Evolutionary conservation across 805 yeast genomes (phyloP).

Genomic region (Teunomyces panamensis): DNA sequence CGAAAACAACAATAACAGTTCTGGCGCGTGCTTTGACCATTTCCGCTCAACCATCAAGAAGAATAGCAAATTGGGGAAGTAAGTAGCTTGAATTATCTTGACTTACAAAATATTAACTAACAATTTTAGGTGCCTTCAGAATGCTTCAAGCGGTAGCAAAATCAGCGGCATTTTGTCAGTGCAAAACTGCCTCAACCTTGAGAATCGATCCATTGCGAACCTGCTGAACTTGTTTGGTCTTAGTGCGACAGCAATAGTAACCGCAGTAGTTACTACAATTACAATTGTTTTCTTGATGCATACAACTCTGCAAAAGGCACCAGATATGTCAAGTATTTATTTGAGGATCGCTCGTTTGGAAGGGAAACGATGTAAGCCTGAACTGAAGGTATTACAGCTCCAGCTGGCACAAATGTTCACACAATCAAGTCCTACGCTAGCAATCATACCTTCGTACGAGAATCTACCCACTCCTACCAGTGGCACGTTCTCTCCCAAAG

Average conservation of each 20-base stretch:
- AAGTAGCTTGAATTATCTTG: neutral
- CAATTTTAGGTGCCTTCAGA: neutral
- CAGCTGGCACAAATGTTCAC: neutral
- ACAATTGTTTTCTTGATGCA: neutral
- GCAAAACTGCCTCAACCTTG: neutral
- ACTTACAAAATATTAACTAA: neutral
- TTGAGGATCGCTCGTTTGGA: neutral
- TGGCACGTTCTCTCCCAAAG: neutral
- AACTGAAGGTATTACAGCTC: neutral
- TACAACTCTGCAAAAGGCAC: neutral
- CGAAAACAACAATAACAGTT: neutral
- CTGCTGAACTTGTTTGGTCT: neutral
- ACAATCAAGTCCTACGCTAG: neutral
- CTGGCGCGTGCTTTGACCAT: neutral
- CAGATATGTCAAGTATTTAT: neutral
- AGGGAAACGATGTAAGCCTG: neutral
- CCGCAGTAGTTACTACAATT: neutral
- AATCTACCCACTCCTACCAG: conserved; percentile 7
- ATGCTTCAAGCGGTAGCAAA: neutral
- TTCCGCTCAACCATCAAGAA: neutral
- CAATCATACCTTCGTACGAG: neutral
- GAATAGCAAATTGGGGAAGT: neutral
- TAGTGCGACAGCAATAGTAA: neutral
- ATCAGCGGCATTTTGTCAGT: neutral
- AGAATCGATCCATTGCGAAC: too few species aligned